These are phyloP conservation scores for Artemisia argyi DNA, from an alignment of 129 eudicot species.

Conservation along the genomic window DNA sequence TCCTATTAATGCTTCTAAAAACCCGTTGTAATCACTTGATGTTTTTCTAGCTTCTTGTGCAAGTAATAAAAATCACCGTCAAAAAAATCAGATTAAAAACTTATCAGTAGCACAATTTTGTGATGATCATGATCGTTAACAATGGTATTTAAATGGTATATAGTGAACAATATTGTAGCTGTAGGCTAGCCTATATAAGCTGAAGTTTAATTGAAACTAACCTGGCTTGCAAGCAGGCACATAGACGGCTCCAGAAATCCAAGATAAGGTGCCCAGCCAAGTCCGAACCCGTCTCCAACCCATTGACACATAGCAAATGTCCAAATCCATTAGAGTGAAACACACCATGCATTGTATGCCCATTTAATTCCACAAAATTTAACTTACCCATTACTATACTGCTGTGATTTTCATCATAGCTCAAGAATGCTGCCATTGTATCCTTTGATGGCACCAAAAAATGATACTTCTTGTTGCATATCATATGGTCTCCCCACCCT, in stretches of 20 bases:
- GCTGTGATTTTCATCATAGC: slow-evolving; percentile 42
- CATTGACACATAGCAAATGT: slow-evolving; percentile 94
- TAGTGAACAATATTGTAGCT: background rate
- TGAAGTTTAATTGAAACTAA: slow-evolving; percentile 7
- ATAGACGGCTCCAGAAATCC: slow-evolving; percentile 92
- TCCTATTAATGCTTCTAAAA: too few relatives aligned
- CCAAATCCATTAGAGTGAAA: slow-evolving; percentile 99
- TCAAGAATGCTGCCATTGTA: slow-evolving; percentile 55
- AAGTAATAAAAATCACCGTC: too few relatives aligned
- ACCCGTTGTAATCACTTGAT: too few relatives aligned
- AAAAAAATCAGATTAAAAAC: too few relatives aligned
- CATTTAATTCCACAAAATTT: slow-evolving; percentile 70
- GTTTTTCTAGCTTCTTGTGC: too few relatives aligned
- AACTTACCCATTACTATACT: slow-evolving; percentile 54
- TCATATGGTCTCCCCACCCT: slow-evolving; percentile 99
- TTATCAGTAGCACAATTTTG: too few relatives aligned
- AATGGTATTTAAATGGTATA: background rate
- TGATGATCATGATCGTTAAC: background rate
- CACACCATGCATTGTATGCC: slow-evolving; percentile 90
- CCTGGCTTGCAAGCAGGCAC: slow-evolving; percentile 81
- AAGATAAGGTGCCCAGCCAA: slow-evolving; percentile 77
- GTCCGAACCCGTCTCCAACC: slow-evolving; percentile 79
- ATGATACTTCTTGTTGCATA: slow-evolving; percentile 91
- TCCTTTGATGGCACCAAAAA: slow-evolving; percentile 90
- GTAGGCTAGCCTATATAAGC: background rate